Evolutionary conservation across 192 early-diverging fungal species (phyloP).

Genomic region (Backusella australiensis): DNA sequence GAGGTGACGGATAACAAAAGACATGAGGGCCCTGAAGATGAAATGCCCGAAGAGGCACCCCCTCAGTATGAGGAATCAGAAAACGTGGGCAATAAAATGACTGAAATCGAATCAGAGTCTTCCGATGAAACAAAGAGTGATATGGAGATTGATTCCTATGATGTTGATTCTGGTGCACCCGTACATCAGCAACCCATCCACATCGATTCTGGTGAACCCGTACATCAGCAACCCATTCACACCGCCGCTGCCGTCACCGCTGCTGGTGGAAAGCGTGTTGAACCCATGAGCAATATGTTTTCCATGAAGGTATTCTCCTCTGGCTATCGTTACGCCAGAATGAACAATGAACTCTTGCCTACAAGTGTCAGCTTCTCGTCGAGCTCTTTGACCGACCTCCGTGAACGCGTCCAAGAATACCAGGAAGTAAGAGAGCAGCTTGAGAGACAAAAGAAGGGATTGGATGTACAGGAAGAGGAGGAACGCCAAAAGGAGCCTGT

Average conservation of each 20-base stretch:
- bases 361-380: neutral
- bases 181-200: constrained; percentile 18
- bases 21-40: constrained; percentile 14
- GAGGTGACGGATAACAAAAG: constrained; percentile 8
- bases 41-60: constrained; percentile 4
- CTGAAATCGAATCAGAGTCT: neutral
- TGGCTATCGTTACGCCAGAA: neutral
- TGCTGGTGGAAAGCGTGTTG: constrained; percentile 26
- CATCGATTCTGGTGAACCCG: neutral
- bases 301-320: constrained; percentile 25
- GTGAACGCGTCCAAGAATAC: constrained; percentile 8
- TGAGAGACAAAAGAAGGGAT: neutral
- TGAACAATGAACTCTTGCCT: constrained; percentile 3
- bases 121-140: neutral
- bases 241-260: constrained; percentile 35
- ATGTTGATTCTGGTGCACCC: neutral
- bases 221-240: constrained; percentile 18
- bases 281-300: constrained; percentile 33
- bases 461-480: neutral
- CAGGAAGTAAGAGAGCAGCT: neutral
- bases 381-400: constrained; percentile 1
- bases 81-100: neutral
- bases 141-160: neutral
- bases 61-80: neutral
- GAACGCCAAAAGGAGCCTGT: neutral